A percentile compares a stretch with the other conserved stretches of the same genome.
phyloP scores from a whole-genome alignment of 495 filamentous ascomycete genomes.

The Aspergillus baeticus region DNA sequence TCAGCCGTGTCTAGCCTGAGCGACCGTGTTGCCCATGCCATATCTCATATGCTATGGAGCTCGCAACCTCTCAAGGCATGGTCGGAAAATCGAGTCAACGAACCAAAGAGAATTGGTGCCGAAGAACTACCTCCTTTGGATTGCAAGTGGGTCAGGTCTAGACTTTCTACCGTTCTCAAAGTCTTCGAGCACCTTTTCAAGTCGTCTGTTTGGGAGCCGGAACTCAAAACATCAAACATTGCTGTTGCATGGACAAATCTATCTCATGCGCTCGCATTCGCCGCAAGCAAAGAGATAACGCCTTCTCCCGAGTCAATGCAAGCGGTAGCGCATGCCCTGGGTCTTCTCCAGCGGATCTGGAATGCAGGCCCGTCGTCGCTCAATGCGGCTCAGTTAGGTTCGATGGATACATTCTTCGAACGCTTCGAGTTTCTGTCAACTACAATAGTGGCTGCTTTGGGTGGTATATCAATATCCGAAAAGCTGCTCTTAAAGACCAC shows the following conservation, averaged over 20 bases:
- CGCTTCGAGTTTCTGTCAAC: slow-evolving; percentile 59
- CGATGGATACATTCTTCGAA: slow-evolving; percentile 52
- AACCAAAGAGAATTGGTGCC: slow-evolving; percentile 52
- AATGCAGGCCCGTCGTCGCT: slow-evolving; percentile 36
- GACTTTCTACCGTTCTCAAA: slow-evolving; percentile 56
- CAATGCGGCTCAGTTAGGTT: slow-evolving; percentile 28
- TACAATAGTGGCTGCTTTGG: slow-evolving; percentile 63
- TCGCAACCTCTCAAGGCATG: slow-evolving; percentile 60
- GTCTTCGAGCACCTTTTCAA: slow-evolving; percentile 64
- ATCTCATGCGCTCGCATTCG: slow-evolving; percentile 66
- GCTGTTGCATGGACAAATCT: slow-evolving; percentile 68
- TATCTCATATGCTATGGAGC: slow-evolving; percentile 68
- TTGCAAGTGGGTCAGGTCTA: slow-evolving; percentile 82
- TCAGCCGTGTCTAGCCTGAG: slow-evolving; percentile 31
- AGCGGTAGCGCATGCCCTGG: slow-evolving; percentile 70
- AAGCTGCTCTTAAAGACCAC: slow-evolving; percentile 54
- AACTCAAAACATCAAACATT: slow-evolving; percentile 41
- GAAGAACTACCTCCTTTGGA: slow-evolving; percentile 79
- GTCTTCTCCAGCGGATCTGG: slow-evolving; percentile 69
- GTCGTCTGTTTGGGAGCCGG: slow-evolving; percentile 51
- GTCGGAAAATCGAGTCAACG: slow-evolving; percentile 67
- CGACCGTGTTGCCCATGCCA: slow-evolving; percentile 59
- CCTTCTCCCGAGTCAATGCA: slow-evolving; percentile 78
- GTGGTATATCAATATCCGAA: slow-evolving; percentile 75
- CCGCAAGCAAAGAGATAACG: slow-evolving; percentile 87